Base-by-base conservation (phyloP, 225 moss, liverwort and hornwort species). In the Polytrichum formosum region DNA sequence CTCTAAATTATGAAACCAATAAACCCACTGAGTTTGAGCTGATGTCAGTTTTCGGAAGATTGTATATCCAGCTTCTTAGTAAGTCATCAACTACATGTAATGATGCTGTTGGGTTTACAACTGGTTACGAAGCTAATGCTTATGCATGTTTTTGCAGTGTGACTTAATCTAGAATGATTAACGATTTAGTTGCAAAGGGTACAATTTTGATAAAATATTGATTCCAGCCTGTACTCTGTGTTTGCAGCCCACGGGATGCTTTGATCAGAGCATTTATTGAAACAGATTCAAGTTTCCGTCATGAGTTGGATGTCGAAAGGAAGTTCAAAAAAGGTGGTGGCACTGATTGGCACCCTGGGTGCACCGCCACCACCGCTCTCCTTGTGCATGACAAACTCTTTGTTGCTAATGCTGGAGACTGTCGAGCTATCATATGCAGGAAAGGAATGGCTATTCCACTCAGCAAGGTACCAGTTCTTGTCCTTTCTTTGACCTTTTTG, bases 331-430 rank as follows among this genome's bases (percentile, higher is more conserved):
- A 82, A 74, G 82, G 87, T 1, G 87, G 87, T 56, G 87, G 87
- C 10, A 70, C 70, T 8, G 80, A 90, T 61, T 87, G 90, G 90
- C 87, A 90, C 70, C 90, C 90, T 29, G 90, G 90, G 20, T 90
- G 90, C 31, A 90, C 90, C 9, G 90, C 90, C 19, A 70, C 82
- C 21, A 78, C 82, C 8, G 82, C 80, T 22, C 80, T 87, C 28
- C 78, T 90, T 71, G 81, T 87, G 58, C 80, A 73, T 9, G 81
- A 84, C 72, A 73, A 37, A 5, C 76, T 90, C 21, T 90, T 77
- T 69, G 90, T 90, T 61, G 90, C 90, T 59, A 90, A 90, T 67
- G 90, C 90, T 65, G 90, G 90, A 77, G 90, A 90, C 78, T 90
- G 90, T 72, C 83, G 87, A 80, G 78, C 84, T 18, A 70, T 90